Evolutionary conservation across 2,329 filamentous ascomycete species (phyloP).

Genomic region (Fusarium continuum): DNA sequence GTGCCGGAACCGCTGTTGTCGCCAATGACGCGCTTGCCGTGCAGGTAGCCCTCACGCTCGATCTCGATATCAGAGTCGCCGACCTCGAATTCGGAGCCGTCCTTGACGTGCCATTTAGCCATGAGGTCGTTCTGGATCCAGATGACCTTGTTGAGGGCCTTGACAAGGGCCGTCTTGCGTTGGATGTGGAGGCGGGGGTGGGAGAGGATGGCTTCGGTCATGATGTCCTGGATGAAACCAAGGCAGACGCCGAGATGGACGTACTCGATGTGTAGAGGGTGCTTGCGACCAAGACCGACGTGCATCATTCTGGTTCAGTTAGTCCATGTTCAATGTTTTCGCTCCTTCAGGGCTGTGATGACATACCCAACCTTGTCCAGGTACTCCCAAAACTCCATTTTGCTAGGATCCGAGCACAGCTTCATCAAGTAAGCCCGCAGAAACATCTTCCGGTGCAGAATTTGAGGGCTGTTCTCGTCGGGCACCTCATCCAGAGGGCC

Average conservation of each 20-base stretch:
- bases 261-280: constrained; percentile 82
- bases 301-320: constrained; percentile 72
- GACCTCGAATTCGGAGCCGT: constrained; percentile 68
- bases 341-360: background rate
- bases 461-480: constrained; percentile 76
- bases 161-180: constrained; percentile 77
- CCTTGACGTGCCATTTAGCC: constrained; percentile 80
- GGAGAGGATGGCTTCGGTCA: constrained; percentile 78
- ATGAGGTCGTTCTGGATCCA: constrained; percentile 91
- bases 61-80: constrained; percentile 59
- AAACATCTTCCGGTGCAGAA: constrained; percentile 81
- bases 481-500: constrained; percentile 71
- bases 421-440: constrained; percentile 77
- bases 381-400: constrained; percentile 84
- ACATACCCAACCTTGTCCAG: constrained; percentile 81
- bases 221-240: constrained; percentile 79
- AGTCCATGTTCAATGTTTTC: background rate
- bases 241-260: constrained; percentile 78
- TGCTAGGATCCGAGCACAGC: constrained; percentile 77
- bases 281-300: constrained; percentile 75
- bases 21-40: constrained; percentile 67
- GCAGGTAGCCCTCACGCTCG: constrained; percentile 71
- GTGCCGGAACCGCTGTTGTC: constrained; percentile 39
- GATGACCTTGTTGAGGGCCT: constrained; percentile 81
- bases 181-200: constrained; percentile 72